phyloP scores from a whole-genome alignment of 2,329 filamentous ascomycete genomes.

The Cytospora leucostoma region DNA sequence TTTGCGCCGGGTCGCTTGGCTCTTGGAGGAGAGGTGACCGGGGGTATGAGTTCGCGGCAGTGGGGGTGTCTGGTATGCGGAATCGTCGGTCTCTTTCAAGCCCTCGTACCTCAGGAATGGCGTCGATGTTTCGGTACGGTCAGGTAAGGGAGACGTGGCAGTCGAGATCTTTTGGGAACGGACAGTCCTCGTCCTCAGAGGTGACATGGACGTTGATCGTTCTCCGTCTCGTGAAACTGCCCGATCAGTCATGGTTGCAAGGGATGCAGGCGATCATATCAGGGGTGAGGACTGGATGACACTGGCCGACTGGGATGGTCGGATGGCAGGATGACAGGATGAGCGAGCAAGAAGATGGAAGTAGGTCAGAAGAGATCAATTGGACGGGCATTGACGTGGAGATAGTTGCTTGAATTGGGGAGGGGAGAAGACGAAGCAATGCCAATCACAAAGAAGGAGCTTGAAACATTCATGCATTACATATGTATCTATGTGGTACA shows the following conservation, averaged over 20 bases:
- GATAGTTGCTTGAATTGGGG: neutral
- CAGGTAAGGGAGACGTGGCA: constrained; percentile 29
- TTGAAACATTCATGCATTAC: neutral
- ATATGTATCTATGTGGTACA: neutral
- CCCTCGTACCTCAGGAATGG: constrained; percentile 30
- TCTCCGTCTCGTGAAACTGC: constrained; percentile 35
- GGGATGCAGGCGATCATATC: constrained; percentile 35
- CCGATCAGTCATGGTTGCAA: constrained; percentile 46
- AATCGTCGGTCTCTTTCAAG: constrained; percentile 36
- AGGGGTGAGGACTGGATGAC: neutral
- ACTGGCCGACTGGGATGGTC: too few relatives aligned
- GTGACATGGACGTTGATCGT: constrained; percentile 39
- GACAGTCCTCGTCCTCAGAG: constrained; percentile 47
- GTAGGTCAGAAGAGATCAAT: neutral
- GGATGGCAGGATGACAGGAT: constrained; percentile 12
- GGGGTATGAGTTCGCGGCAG: constrained; percentile 62
- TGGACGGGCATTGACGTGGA: neutral
- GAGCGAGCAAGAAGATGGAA: neutral
- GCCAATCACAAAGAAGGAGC: neutral
- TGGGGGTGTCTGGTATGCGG: constrained; percentile 40
- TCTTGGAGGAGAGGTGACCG: constrained; percentile 61
- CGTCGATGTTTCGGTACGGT: constrained; percentile 13
- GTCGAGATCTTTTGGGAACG: constrained; percentile 56
- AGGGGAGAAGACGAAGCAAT: neutral
- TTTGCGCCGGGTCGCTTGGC: constrained; percentile 53